Conservation (phyloP, 2,329 filamentous ascomycete genomes). For the Fusarium veterinarium region DNA sequence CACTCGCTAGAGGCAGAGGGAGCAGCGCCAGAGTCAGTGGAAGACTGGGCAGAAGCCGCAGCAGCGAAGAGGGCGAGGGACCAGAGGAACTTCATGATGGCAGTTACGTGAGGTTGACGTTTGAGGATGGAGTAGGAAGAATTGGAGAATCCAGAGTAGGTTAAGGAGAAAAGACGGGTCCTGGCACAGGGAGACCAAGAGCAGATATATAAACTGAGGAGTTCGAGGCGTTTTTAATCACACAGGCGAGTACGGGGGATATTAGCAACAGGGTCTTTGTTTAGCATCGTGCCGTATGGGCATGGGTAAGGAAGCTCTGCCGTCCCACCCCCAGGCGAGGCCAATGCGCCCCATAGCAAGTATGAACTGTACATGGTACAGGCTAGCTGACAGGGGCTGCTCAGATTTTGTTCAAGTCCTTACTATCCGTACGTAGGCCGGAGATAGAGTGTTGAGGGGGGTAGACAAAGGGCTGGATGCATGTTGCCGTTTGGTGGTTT, state of each 20-base stretch:
- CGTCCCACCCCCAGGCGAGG: slow-evolving; percentile 29
- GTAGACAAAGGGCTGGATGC: background rate
- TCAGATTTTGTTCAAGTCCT: background rate
- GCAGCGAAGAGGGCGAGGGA: slow-evolving; percentile 54
- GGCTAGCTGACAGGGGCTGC: background rate
- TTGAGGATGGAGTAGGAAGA: background rate
- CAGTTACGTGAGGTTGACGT: slow-evolving; percentile 12
- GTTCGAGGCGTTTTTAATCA: slow-evolving; percentile 32
- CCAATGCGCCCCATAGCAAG: slow-evolving; percentile 18
- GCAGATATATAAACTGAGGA: slow-evolving; percentile 7
- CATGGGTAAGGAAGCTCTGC: slow-evolving; percentile 16
- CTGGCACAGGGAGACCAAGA: slow-evolving; percentile 4
- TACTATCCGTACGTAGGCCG: background rate
- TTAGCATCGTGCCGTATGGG: slow-evolving; percentile 25
- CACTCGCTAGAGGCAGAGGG: slow-evolving; percentile 50
- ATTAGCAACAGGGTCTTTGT: slow-evolving; percentile 31
- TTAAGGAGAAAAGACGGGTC: background rate
- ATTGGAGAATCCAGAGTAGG: background rate
- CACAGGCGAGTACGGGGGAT: slow-evolving; percentile 34
- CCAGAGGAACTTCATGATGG: slow-evolving; percentile 60
- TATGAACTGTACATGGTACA: background rate
- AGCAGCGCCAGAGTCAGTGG: slow-evolving; percentile 43
- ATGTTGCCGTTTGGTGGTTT: slow-evolving; percentile 9
- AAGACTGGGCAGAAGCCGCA: slow-evolving; percentile 50
- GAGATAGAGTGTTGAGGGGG: slow-evolving; percentile 1